Conservation (phyloP, 306 rosid species). For the Quercus aquifolioides region DNA sequence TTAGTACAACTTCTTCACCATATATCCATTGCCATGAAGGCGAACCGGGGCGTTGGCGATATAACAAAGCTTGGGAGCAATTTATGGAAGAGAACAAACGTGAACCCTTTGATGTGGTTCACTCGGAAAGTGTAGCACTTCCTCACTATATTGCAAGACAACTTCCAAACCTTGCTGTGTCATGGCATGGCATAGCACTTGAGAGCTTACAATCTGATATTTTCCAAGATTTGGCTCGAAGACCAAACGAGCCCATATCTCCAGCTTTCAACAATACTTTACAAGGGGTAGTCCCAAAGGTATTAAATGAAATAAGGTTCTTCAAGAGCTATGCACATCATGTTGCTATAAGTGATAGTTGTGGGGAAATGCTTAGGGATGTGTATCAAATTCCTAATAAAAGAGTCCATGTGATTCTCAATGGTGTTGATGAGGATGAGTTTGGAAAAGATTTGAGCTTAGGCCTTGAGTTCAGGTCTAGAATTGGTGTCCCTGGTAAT, state of each 20-base stretch:
- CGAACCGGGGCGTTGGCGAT: conserved; percentile 79
- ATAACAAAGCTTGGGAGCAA: conserved; percentile 93
- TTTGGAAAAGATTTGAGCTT: conserved; percentile 43
- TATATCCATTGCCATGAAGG: conserved; percentile 79
- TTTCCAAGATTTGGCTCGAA: conserved; percentile 72
- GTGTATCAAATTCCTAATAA: conserved; percentile 70
- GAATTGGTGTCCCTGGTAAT: conserved; percentile 60
- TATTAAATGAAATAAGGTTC: conserved; percentile 83
- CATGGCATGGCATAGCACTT: conserved; percentile 97
- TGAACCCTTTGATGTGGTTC: conserved; percentile 75
- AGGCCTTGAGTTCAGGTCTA: conserved; percentile 53
- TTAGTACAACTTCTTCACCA: conserved; percentile 45
- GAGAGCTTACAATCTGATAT: conserved; percentile 85
- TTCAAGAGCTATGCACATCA: conserved; percentile 79
- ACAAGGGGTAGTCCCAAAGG: conserved; percentile 71
- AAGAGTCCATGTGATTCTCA: conserved; percentile 88
- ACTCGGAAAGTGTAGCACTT: conserved; percentile 93
- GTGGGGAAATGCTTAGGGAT: conserved; percentile 91
- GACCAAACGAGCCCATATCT: conserved; percentile 48
- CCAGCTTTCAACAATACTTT: conserved; percentile 58
- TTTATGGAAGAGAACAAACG: conserved; percentile 49
- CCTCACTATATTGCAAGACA: conserved; percentile 73
- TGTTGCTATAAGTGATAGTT: conserved; percentile 86
- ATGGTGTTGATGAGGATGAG: conserved; percentile 71
- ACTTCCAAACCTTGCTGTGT: conserved; percentile 74